These are phyloP conservation scores for Holtermanniella nyarrowii DNA, from an alignment of 768 basidiomycete genomes.

Conservation along the genomic window DNA sequence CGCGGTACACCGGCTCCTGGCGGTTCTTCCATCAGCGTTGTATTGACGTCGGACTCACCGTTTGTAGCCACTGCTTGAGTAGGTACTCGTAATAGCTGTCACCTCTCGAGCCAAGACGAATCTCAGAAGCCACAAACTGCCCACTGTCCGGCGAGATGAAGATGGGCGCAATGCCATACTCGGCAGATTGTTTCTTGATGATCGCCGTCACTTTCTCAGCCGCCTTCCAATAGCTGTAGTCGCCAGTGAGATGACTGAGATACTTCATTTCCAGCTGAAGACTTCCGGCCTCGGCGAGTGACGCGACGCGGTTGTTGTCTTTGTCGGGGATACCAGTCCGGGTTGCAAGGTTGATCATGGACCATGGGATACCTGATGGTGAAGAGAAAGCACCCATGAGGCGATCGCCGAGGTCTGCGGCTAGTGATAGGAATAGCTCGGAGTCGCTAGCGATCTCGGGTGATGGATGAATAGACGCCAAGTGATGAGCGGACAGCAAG, in stretches of 20 bases:
- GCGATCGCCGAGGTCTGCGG: constrained; percentile 74
- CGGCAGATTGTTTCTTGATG: constrained; percentile 54
- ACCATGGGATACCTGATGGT: constrained; percentile 66
- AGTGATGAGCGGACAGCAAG: constrained; percentile 71
- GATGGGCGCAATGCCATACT: constrained; percentile 70
- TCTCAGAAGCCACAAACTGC: constrained; percentile 55
- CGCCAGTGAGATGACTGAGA: constrained; percentile 64
- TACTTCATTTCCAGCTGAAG: constrained; percentile 86
- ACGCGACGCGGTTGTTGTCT: constrained; percentile 55
- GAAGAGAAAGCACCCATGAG: constrained; percentile 75
- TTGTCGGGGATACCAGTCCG: constrained; percentile 53
- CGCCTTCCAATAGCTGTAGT: constrained; percentile 69
- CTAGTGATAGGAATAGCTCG: constrained; percentile 60
- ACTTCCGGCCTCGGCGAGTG: constrained; percentile 77
- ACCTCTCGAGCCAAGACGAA: constrained; percentile 81
- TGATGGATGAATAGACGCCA: constrained; percentile 46
- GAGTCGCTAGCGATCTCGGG: constrained; percentile 44
- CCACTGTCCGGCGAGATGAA: constrained; percentile 56
- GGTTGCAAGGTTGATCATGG: constrained; percentile 62
- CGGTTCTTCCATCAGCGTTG: constrained; percentile 44
- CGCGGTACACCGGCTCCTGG: constrained; percentile 64
- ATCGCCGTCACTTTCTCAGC: constrained; percentile 68
- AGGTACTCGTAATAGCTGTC: constrained; percentile 93
- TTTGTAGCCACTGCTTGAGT: constrained; percentile 68
- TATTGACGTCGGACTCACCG: constrained; percentile 44